Evolutionary conservation across 2,329 filamentous ascomycete genomes (phyloP).

Genomic region (Trichoderma koningiopsis): DNA sequence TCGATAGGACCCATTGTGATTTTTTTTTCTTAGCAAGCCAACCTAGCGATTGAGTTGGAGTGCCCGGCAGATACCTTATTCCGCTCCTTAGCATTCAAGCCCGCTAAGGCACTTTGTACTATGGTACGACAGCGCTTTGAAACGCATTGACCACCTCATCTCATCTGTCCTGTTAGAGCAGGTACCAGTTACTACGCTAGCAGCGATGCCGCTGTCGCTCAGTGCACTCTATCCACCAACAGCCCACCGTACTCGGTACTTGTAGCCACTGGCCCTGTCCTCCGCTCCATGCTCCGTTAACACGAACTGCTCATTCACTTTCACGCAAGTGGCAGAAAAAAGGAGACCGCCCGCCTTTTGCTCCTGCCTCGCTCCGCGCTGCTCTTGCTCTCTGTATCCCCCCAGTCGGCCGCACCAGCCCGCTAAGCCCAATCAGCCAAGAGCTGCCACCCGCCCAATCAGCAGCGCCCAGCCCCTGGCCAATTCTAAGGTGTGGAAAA

Average conservation of each 20-base stretch:
- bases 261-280: background rate
- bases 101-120: background rate
- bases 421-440: constrained; percentile 31
- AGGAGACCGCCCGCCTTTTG: constrained; percentile 15
- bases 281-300: constrained; percentile 20
- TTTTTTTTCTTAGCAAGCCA: constrained; percentile 23
- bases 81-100: constrained; percentile 31
- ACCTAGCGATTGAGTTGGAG: background rate
- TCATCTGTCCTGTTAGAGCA: background rate
- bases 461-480: constrained; percentile 23
- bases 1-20: constrained; percentile 30
- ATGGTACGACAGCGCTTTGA: constrained; percentile 27
- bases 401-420: constrained; percentile 34
- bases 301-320: background rate
- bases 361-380: constrained; percentile 11
- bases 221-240: background rate
- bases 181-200: background rate
- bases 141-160: constrained; percentile 31
- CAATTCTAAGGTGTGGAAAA: constrained; percentile 39
- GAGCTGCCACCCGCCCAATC: constrained; percentile 26
- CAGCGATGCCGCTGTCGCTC: too few relatives aligned
- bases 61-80: constrained; percentile 42
- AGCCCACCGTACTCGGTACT: background rate
- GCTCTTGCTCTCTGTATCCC: constrained; percentile 26
- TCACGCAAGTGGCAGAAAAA: constrained; percentile 3